Evolutionary conservation across 768 basidiomycete species (phyloP).

Genomic region (Kwoniella newhampshirensis): DNA sequence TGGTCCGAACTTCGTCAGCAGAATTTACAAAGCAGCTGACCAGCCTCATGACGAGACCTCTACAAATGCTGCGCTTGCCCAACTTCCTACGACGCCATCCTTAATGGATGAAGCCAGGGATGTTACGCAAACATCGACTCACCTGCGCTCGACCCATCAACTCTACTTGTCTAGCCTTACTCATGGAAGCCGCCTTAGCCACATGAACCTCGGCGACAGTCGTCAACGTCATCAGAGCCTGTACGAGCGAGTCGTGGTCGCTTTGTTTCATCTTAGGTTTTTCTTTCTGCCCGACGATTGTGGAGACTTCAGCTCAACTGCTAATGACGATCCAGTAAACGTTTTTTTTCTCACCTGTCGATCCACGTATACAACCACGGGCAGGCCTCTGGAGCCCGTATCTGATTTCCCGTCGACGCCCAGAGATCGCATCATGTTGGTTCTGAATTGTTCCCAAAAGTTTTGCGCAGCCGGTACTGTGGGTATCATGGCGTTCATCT

Average conservation of each 20-base stretch:
- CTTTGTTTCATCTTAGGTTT: conserved; percentile 28
- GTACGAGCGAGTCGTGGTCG: conserved; percentile 37
- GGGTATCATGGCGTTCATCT: conserved; percentile 41
- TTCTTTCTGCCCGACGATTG: conserved; percentile 23
- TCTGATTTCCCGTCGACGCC: conserved; percentile 29
- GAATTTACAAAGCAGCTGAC: background rate
- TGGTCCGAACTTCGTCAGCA: conserved; percentile 2
- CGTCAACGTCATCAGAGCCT: conserved; percentile 41
- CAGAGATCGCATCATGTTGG: conserved; percentile 31
- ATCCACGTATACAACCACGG: conserved; percentile 49
- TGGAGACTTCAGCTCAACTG: background rate
- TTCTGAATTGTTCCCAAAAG: conserved; percentile 33
- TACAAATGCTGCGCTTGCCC: no score
- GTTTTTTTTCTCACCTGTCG: conserved; percentile 32
- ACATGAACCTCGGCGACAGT: conserved; percentile 49
- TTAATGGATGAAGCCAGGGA: no score
- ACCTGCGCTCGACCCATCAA: conserved; percentile 39
- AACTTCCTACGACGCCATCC: no score
- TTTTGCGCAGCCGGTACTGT: conserved; percentile 13
- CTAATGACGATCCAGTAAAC: background rate
- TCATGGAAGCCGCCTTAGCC: conserved; percentile 37
- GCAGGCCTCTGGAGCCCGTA: conserved; percentile 29
- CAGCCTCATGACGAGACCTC: no score
- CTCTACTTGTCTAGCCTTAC: conserved; percentile 36
- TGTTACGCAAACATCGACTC: no score